Conservation (phyloP, 345 rosid species). For the Citrus australasica region DNA sequence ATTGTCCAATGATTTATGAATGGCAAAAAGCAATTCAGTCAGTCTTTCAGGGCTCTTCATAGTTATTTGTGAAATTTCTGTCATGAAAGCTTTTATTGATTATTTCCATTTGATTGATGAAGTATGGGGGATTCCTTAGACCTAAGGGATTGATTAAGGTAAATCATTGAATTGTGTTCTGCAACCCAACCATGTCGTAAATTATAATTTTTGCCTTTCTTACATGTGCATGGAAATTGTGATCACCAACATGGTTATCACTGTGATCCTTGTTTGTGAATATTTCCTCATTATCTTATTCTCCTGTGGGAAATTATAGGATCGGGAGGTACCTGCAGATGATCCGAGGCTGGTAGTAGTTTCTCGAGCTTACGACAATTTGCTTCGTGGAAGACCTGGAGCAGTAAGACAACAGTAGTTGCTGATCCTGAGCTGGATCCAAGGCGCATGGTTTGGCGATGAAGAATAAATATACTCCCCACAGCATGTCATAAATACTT, state of each 20-base stretch:
- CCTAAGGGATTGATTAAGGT: background rate
- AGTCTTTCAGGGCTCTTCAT: background rate
- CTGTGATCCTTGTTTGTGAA: background rate
- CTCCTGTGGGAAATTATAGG: constrained; percentile 34
- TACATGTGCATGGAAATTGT: background rate
- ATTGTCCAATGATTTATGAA: too few species aligned
- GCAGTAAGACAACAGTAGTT: background rate
- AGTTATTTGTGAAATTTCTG: background rate
- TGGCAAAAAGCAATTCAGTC: background rate
- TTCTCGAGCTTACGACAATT: constrained; percentile 38
- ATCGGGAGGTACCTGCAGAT: constrained; percentile 70
- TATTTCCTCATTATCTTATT: background rate
- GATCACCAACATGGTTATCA: background rate
- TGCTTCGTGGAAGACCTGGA: constrained; percentile 36
- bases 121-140: background rate
- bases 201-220: background rate
- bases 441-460: too few species aligned
- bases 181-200: background rate
- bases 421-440: constrained; percentile 6
- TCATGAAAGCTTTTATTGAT: background rate
- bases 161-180: background rate
- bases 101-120: background rate
- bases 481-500: too few species aligned
- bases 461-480: too few species aligned
- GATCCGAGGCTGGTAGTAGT: constrained; percentile 70